phyloP scores from a whole-genome alignment of 345 rosid species.

The Anacardium occidentale region DNA sequence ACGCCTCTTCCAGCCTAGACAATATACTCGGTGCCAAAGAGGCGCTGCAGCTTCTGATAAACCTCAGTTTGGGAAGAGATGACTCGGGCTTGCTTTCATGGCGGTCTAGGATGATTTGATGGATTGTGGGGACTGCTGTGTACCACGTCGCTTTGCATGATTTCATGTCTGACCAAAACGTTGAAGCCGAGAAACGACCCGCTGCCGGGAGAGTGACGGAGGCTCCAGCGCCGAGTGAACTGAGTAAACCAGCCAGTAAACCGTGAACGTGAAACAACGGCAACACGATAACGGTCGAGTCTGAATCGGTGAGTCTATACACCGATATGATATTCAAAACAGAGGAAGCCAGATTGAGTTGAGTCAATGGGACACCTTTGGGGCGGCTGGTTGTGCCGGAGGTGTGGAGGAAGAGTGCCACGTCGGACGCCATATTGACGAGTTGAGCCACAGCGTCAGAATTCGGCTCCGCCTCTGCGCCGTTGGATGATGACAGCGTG shows the following conservation, averaged over 20 bases:
- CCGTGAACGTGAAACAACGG: slow-evolving; percentile 77
- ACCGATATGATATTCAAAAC: slow-evolving; percentile 59
- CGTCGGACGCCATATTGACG: slow-evolving; percentile 47
- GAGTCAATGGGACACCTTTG: slow-evolving; percentile 77
- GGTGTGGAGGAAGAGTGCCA: slow-evolving; percentile 64
- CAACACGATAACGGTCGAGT: slow-evolving; percentile 63
- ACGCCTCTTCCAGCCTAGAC: slow-evolving; percentile 53
- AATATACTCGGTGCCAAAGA: slow-evolving; percentile 62
- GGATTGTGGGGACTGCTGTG: slow-evolving; percentile 74
- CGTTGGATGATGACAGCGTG: slow-evolving; percentile 26
- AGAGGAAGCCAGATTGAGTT: slow-evolving; percentile 58
- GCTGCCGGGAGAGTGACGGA: slow-evolving; percentile 59
- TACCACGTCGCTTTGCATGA: slow-evolving; percentile 60
- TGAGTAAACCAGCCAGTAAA: slow-evolving; percentile 52
- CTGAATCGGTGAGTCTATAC: slow-evolving; percentile 49
- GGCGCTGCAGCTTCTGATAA: slow-evolving; percentile 75
- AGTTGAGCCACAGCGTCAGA: slow-evolving; percentile 21
- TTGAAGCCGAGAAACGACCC: slow-evolving; percentile 65
- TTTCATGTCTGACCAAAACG: slow-evolving; percentile 66
- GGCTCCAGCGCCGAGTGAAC: slow-evolving; percentile 58
- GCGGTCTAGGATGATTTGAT: slow-evolving; percentile 65
- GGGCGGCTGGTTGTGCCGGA: slow-evolving; percentile 84
- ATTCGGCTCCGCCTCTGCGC: slow-evolving; percentile 23
- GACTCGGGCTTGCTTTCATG: slow-evolving; percentile 58
- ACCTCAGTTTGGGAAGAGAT: slow-evolving; percentile 49